Percentiles rank a stretch among this genome's conserved stretches.
These are phyloP conservation scores for Jamesozyma piceae DNA, from an alignment of 805 yeast genomes.

Conservation along the genomic window DNA sequence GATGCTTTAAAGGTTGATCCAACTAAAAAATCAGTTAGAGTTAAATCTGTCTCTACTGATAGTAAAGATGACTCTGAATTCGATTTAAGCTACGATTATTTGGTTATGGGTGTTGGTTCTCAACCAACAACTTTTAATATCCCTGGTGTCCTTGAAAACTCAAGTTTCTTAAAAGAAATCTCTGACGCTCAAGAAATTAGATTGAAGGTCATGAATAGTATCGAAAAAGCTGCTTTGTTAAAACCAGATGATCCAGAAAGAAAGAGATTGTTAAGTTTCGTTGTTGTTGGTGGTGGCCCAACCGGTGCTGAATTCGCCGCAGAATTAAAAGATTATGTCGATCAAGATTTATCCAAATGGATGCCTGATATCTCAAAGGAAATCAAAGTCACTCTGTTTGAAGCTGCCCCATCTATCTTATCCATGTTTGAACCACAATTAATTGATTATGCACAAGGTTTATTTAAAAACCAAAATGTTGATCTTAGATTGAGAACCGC, in stretches of 20 bases:
- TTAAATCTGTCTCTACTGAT: conserved; percentile 39
- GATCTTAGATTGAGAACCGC: conserved; percentile 73
- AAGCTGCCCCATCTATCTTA: conserved; percentile 85
- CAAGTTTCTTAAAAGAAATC: conserved; percentile 82
- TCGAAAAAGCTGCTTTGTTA: conserved; percentile 79
- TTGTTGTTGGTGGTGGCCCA: conserved; percentile 98
- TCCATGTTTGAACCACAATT: conserved; percentile 60
- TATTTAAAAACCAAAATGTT: conserved; percentile 60
- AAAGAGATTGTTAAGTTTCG: conserved; percentile 73
- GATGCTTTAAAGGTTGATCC: conserved; percentile 82
- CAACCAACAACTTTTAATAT: conserved; percentile 90
- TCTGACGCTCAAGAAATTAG: conserved; percentile 81
- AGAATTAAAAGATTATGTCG: conserved; percentile 87
- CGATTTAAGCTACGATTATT: conserved; percentile 60
- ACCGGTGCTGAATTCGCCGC: conserved; percentile 98
- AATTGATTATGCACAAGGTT: conserved; percentile 70
- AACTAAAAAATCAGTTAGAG: conserved; percentile 49
- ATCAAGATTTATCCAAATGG: conserved; percentile 83
- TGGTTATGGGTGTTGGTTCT: conserved; percentile 91
- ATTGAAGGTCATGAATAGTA: conserved; percentile 70
- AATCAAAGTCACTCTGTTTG: conserved; percentile 75
- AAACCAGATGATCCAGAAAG: conserved; percentile 69
- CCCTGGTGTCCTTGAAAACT: conserved; percentile 86
- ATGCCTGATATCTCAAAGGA: conserved; percentile 79
- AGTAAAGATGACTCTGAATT: conserved; percentile 41